Evolutionary conservation across 345 rosid genomes (phyloP).

Genomic region (Murraya koenigii): DNA sequence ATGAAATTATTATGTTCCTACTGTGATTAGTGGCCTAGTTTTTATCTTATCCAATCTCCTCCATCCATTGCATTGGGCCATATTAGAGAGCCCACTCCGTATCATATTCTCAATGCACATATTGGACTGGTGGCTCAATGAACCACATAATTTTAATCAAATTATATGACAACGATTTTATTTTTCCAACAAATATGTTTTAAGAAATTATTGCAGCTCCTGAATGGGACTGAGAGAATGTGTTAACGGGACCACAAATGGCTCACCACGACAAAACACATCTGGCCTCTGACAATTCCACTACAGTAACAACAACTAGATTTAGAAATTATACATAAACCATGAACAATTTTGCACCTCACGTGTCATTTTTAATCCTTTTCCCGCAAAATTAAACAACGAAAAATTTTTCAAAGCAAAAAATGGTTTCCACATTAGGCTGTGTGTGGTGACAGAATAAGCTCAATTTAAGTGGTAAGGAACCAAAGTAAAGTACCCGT

Average conservation of each 20-base stretch:
- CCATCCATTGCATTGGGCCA: not conserved
- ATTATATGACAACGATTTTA: not conserved
- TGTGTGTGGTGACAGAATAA: slow-evolving; percentile 8
- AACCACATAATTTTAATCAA: not conserved
- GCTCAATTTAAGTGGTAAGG: slow-evolving; percentile 24
- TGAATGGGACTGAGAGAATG: not conserved
- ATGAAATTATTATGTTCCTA: too few species aligned
- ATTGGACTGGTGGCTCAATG: not conserved
- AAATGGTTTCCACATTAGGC: not conserved
- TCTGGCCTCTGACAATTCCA: slow-evolving; percentile 13
- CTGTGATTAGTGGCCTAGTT: too few species aligned
- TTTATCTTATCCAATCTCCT: not conserved
- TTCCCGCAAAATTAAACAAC: not conserved
- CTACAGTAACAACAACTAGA: not conserved
- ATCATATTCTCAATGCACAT: too few species aligned
- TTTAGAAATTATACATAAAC: not conserved
- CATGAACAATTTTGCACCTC: slow-evolving; percentile 18
- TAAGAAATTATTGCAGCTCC: not conserved
- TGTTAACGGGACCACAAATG: not conserved
- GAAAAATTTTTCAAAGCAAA: not conserved
- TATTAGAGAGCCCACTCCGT: not conserved
- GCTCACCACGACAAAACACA: not conserved
- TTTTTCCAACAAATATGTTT: not conserved
- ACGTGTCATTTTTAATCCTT: not conserved
- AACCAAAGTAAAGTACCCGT: not conserved